These are phyloP conservation scores for Boletus semigastroideus DNA, from an alignment of 1,284 basidiomycete species.

Conservation along the genomic window DNA sequence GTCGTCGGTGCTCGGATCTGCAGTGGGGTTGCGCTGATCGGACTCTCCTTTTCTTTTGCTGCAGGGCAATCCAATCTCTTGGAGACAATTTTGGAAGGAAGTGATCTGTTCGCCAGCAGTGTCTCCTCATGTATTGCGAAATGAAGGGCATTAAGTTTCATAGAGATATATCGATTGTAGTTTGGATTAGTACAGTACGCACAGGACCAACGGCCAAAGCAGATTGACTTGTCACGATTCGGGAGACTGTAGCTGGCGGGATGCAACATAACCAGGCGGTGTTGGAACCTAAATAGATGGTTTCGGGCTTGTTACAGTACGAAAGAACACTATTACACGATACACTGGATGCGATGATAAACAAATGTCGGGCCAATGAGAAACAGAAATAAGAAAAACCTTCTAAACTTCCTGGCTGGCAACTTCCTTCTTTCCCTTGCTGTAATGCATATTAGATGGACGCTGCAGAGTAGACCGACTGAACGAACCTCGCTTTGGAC, in stretches of 20 bases:
- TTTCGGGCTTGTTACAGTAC: conserved; percentile 1
- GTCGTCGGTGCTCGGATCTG: conserved; percentile 18
- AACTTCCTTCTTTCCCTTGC: conserved; percentile 37
- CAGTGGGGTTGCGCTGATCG: conserved; percentile 2
- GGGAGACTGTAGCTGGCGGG: no score
- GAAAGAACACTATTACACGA: conserved; percentile 21
- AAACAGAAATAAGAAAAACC: conserved; percentile 4
- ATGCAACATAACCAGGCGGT: no score
- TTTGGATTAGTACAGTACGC: background rate
- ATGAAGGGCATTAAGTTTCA: background rate
- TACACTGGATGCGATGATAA: conserved; percentile 35
- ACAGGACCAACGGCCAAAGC: no score
- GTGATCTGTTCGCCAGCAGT: conserved; percentile 51
- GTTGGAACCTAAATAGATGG: no score
- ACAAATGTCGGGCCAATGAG: conserved; percentile 21
- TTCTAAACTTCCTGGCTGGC: conserved; percentile 34
- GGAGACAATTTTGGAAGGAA: conserved; percentile 70
- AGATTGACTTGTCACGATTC: no score
- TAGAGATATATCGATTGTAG: background rate
- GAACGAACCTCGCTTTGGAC: conserved; percentile 41
- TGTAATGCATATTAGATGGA: conserved; percentile 9
- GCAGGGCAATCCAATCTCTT: conserved; percentile 73
- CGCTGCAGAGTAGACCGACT: background rate
- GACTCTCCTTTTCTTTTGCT: background rate
- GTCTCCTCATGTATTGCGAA: conserved; percentile 55